Conservation (phyloP, 176 grass and related monocot species). For the Eragrostis nindensis region DNA sequence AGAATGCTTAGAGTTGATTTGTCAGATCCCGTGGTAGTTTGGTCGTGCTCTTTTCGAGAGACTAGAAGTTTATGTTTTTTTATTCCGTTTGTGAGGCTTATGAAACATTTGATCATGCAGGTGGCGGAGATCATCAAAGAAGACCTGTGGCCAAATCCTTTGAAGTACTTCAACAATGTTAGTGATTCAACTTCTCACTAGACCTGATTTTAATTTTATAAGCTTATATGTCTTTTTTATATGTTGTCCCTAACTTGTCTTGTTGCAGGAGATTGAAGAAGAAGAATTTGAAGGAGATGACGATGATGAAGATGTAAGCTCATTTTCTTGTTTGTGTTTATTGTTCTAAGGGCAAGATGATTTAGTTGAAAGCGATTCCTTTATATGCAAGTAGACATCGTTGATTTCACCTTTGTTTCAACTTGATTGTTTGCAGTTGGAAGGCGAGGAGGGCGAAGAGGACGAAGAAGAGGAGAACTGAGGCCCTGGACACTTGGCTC, state of each 20-base stretch:
- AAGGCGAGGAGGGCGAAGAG: constrained; percentile 51
- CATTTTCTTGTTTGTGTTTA: too few species aligned
- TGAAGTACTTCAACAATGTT: constrained; percentile 99
- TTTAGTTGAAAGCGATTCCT: background rate
- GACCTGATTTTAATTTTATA: background rate
- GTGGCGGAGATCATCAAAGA: constrained; percentile 99
- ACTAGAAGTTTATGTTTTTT: background rate
- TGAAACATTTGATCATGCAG: constrained; percentile 49
- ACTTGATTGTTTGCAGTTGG: constrained; percentile 50
- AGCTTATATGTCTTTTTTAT: background rate
- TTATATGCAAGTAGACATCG: background rate
- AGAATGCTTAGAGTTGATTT: background rate
- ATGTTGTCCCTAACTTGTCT: constrained; percentile 37
- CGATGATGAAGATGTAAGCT: constrained; percentile 77
- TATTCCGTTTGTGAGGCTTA: background rate
- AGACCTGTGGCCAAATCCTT: constrained; percentile 98
- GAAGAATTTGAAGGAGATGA: constrained; percentile 85
- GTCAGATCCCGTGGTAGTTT: background rate
- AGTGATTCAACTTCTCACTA: constrained; percentile 34
- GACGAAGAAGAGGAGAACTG: constrained; percentile 56
- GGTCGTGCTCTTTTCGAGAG: background rate
- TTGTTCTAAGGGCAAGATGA: background rate
- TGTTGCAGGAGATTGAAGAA: constrained; percentile 79
- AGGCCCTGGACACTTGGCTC: constrained; percentile 17
- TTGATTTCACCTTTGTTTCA: background rate